A percentile compares a stretch with the other conserved stretches of the same genome.
These are phyloP conservation scores for Blepharisma japonicum DNA, from an alignment of 73 alveolate species.

Conservation along the genomic window DNA sequence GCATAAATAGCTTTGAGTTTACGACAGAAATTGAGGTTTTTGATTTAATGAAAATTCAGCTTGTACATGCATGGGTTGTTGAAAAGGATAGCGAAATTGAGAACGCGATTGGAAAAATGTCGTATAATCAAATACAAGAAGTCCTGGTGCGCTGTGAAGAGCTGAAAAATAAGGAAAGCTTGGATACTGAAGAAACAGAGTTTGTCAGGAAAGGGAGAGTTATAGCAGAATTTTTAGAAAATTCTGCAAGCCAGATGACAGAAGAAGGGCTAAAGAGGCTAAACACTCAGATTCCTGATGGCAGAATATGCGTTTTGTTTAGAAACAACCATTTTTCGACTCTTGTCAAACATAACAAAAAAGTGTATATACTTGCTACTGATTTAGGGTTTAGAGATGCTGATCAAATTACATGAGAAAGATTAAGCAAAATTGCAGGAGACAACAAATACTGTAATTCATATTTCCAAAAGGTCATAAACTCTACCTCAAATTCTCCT, in stretches of 20 bases:
- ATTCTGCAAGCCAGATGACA: slow-evolving; percentile 9
- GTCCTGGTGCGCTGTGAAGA: too few species aligned
- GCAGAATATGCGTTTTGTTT: slow-evolving; percentile 8
- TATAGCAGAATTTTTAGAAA: slow-evolving; percentile 9
- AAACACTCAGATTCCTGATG: neutral
- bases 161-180: too few species aligned
- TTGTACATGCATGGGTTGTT: slow-evolving; percentile 29
- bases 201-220: neutral
- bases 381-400: slow-evolving; percentile 35
- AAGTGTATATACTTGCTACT: slow-evolving; percentile 31
- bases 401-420: neutral
- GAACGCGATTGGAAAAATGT: neutral
- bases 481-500: too few species aligned
- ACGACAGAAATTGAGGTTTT: slow-evolving; percentile 19
- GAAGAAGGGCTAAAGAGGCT: slow-evolving; percentile 15
- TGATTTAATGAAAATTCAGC: neutral
- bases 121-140: slow-evolving; percentile 7
- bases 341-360: neutral
- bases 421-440: neutral
- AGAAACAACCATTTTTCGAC: slow-evolving; percentile 35
- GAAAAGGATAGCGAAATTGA: neutral
- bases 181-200: too few species aligned
- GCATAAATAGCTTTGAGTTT: slow-evolving; percentile 19
- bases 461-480: too few species aligned
- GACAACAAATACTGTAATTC: too few species aligned